phyloP scores from a whole-genome alignment of 1,284 basidiomycete species.

The Ustilago esculenta region DNA sequence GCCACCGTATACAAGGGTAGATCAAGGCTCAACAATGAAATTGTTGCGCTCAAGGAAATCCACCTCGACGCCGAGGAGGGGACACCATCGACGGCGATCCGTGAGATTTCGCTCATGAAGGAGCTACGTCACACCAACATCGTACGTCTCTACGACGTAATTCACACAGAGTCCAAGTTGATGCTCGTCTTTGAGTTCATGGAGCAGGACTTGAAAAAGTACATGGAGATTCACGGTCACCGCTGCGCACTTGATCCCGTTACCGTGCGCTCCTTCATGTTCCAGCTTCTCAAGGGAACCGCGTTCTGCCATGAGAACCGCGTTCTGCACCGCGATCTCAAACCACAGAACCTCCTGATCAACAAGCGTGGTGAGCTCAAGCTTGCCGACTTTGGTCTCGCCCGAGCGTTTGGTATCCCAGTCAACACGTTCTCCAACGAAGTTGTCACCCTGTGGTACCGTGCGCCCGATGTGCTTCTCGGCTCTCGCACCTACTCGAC shows the following conservation, averaged over 20 bases:
- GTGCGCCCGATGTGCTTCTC: conserved; percentile 95
- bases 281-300: conserved; percentile 94
- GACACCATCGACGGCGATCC: conserved; percentile 91
- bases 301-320: conserved; percentile 99
- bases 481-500: conserved; percentile 98
- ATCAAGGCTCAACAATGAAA: conserved; percentile 63
- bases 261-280: conserved; percentile 97
- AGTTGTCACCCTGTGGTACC: conserved; percentile 95
- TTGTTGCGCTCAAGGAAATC: conserved; percentile 80
- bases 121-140: conserved; percentile 95
- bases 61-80: conserved; percentile 95
- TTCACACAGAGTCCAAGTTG: conserved; percentile 92
- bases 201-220: conserved; percentile 98
- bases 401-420: conserved; percentile 74
- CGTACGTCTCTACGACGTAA: conserved; percentile 95
- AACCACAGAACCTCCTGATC: conserved; percentile 97
- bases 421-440: conserved; percentile 67
- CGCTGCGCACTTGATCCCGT: conserved; percentile 90
- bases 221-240: conserved; percentile 98
- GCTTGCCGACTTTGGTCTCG: conserved; percentile 85
- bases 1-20: conserved; percentile 67
- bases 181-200: conserved; percentile 99
- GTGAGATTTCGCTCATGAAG: conserved; percentile 96
- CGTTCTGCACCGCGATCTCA: conserved; percentile 95
- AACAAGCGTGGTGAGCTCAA: conserved; percentile 98